Evolutionary conservation across 1,139 yeast genomes (phyloP).

Genomic region (Martiniozyma asiatica): DNA sequence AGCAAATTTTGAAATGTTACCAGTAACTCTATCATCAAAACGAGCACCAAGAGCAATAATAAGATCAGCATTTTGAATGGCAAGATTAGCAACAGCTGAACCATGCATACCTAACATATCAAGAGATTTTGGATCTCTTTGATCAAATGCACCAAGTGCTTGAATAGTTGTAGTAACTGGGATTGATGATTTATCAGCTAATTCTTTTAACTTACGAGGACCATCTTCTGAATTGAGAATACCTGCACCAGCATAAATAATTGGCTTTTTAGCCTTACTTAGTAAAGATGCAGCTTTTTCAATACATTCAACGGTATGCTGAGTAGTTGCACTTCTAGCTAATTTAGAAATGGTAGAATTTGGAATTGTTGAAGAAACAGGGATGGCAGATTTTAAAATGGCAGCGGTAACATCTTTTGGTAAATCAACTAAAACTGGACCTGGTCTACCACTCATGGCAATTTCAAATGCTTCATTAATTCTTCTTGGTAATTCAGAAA

Average conservation of each 20-base stretch:
- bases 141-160: constrained; percentile 91
- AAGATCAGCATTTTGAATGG: constrained; percentile 87
- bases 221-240: constrained; percentile 71
- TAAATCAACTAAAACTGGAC: constrained; percentile 93
- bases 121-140: constrained; percentile 76
- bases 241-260: constrained; percentile 90
- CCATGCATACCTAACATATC: constrained; percentile 99
- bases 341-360: constrained; percentile 63
- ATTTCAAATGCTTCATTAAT: constrained; percentile 97
- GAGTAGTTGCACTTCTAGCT: constrained; percentile 61
- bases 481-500: constrained; percentile 88
- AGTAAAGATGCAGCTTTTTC: constrained; percentile 66
- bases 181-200: constrained; percentile 80
- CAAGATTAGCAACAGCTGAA: constrained; percentile 84
- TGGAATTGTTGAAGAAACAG: constrained; percentile 75
- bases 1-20: constrained; percentile 76
- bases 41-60: constrained; percentile 93
- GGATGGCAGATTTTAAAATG: constrained; percentile 74
- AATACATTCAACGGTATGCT: constrained; percentile 66
- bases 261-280: constrained; percentile 76
- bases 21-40: constrained; percentile 96
- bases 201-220: constrained; percentile 65
- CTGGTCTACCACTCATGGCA: constrained; percentile 93
- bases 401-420: constrained; percentile 98
- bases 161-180: constrained; percentile 95